A percentile compares a stretch with the other conserved stretches of the same genome.
These are phyloP conservation scores for Alternaria burnsii DNA, from an alignment of 2,329 filamentous ascomycete genomes.

Conservation along the genomic window DNA sequence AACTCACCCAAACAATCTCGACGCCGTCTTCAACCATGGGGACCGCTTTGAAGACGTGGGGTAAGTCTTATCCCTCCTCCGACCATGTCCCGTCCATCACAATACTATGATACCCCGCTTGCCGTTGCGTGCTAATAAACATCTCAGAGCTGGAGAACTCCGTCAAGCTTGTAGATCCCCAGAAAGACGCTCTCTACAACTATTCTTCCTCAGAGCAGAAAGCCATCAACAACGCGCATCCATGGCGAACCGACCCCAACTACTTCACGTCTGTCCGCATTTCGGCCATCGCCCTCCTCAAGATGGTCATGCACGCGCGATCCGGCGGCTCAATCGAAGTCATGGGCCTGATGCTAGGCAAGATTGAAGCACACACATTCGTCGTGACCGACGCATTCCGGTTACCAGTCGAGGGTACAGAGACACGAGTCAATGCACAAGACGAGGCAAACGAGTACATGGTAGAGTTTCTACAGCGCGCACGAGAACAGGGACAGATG, in stretches of 20 bases:
- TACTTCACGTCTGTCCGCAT: constrained; percentile 96
- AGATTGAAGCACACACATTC: constrained; percentile 83
- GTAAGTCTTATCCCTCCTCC: constrained; percentile 26
- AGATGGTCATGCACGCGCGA: constrained; percentile 99
- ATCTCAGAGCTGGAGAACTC: constrained; percentile 84
- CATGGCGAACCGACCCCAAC: constrained; percentile 80
- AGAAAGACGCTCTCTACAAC: constrained; percentile 89
- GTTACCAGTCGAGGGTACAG: constrained; percentile 95
- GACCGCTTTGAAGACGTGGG: constrained; percentile 50
- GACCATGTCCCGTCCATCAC: background rate
- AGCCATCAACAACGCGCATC: constrained; percentile 68
- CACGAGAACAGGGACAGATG: constrained; percentile 76
- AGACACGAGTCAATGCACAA: constrained; percentile 96
- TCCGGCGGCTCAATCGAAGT: constrained; percentile 91
- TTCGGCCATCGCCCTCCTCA: constrained; percentile 90
- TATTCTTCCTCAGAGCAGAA: constrained; percentile 77
- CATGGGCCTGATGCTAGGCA: constrained; percentile 98
- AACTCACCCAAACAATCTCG: constrained; percentile 10
- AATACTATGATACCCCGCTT: constrained; percentile 20
- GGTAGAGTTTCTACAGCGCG: constrained; percentile 80
- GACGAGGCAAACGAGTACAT: constrained; percentile 98
- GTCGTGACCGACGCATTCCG: constrained; percentile 94
- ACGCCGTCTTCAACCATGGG: constrained; percentile 36
- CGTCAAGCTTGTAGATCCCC: constrained; percentile 79
- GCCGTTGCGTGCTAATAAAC: constrained; percentile 23